Base-by-base conservation (phyloP, 2,329 filamentous ascomycete genomes). In the Fusarium circinatum region DNA sequence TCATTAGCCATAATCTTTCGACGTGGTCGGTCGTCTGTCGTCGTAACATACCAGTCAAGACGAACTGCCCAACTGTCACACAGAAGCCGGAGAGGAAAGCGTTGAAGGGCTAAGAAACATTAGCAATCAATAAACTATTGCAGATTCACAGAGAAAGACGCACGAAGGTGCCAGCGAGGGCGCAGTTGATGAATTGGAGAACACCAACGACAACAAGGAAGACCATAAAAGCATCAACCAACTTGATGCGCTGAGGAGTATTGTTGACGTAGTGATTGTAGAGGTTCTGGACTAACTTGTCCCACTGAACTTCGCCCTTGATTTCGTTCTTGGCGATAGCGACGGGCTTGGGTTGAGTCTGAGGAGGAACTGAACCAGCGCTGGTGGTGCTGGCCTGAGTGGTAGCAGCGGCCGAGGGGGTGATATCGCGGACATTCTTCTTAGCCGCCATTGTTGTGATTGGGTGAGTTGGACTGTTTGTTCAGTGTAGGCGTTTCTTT, bases 31-130 rank as follows among this genome's bases (percentile, higher is more conserved):
- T 24, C 12, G 55, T 18, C 18, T 49, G 20, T 24, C 17, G 55
- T 32, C 9, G 44, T 18, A n/a, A 86, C 86, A 80, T 91, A 87
- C 94, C 94, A 57, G 96, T 98, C 77, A 99, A 90, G 72, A 99
- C 96, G 82, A 99, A 99, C 82, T 99, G 96, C 71, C 96, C 96
- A 73, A 99, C 96, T 3, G 96, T 96, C 22, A 96, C 94, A 70
- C 91, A 92, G 86, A 99, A 99, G 54, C 96, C 97, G 38, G 95
- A 94, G 38, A 99, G 90, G 86, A 99, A 99, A 74, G 97, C 96
- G 83, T 99, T 99, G 88, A 99, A 99, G 15, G 96, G 96, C 96
- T 98, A 66, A 13, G 36, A n/a, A 39, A 11, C 5, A 59, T 79
- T 69, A 82, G 76, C 39, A 70, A 28, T 26, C 14, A 15, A 28